A percentile compares a stretch with the other conserved stretches of the same genome.
phyloP scores from a whole-genome alignment of 352 stramenopile species.

The Elongisporangium prolatum region DNA sequence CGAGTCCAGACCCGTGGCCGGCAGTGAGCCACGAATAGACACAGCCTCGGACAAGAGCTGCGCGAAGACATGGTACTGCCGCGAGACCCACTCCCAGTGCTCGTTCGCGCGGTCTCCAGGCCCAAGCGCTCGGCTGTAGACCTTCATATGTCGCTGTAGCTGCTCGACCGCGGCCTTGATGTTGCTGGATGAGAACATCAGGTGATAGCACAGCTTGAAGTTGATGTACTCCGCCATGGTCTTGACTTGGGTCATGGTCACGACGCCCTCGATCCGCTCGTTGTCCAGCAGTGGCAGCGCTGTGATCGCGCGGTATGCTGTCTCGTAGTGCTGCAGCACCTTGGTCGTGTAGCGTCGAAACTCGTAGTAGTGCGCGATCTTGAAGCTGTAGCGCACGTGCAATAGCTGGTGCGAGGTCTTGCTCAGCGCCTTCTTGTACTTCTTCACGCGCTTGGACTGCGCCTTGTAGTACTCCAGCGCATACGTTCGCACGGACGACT shows the following conservation, averaged over 20 bases:
- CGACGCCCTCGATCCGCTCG: constrained; percentile 26
- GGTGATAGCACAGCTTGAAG: constrained; percentile 87
- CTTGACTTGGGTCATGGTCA: constrained; percentile 62
- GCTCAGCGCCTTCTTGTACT: constrained; percentile 75
- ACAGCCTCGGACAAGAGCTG: constrained; percentile 72
- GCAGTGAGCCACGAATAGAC: constrained; percentile 58
- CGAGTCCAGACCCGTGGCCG: constrained; percentile 56
- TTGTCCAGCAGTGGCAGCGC: constrained; percentile 51
- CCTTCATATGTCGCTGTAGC: constrained; percentile 72
- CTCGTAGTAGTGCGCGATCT: constrained; percentile 88
- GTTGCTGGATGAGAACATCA: constrained; percentile 84
- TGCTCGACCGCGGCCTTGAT: constrained; percentile 83
- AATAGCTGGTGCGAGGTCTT: constrained; percentile 59
- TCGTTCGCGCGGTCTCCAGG: constrained; percentile 61
- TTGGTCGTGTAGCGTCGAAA: constrained; percentile 85
- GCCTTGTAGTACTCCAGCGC: constrained; percentile 87
- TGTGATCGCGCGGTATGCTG: constrained; percentile 63
- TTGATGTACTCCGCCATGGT: constrained; percentile 85
- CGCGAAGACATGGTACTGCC: constrained; percentile 86
- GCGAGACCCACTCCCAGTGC: constrained; percentile 82
- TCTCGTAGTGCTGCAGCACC: constrained; percentile 82
- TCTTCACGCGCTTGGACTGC: constrained; percentile 85
- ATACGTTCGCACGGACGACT: constrained; percentile 65
- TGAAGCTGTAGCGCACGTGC: constrained; percentile 79
- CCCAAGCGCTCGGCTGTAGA: constrained; percentile 51